phyloP scores from a whole-genome alignment of 768 basidiomycete genomes.

The Wakefieldia striispora region DNA sequence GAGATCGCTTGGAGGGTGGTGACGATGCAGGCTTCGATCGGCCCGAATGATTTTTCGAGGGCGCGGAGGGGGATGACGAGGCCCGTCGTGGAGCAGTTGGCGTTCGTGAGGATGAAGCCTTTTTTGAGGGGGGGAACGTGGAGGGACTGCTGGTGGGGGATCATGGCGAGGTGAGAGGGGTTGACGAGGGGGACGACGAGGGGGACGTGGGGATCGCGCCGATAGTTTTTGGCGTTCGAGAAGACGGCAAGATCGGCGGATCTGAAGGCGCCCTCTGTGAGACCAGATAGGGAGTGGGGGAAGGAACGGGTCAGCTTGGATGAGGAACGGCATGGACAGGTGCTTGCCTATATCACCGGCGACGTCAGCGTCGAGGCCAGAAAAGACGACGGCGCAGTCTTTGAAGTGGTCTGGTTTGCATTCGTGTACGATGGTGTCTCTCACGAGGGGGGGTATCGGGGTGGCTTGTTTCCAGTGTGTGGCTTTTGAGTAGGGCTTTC shows the following conservation, averaged over 20 bases:
- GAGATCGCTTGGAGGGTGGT: constrained; percentile 99
- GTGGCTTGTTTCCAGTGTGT: constrained; percentile 86
- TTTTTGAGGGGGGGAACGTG: constrained; percentile 67
- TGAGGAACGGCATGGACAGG: not conserved
- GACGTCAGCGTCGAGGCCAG: constrained; percentile 92
- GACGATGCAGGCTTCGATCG: constrained; percentile 86
- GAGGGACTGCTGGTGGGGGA: constrained; percentile 74
- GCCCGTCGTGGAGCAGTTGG: constrained; percentile 97
- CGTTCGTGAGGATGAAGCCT: constrained; percentile 97
- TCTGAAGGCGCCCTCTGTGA: constrained; percentile 80
- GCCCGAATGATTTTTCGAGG: constrained; percentile 88
- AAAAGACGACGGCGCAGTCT: constrained; percentile 87
- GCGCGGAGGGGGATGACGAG: constrained; percentile 89
- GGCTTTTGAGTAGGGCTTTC: constrained; percentile 71
- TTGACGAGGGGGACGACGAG: constrained; percentile 98
- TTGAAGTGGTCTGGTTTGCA: constrained; percentile 77
- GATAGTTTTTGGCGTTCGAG: constrained; percentile 96
- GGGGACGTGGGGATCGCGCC: constrained; percentile 88
- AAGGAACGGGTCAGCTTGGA: not conserved
- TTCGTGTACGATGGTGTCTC: constrained; percentile 58
- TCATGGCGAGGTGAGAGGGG: constrained; percentile 76
- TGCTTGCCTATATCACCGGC: constrained; percentile 89
- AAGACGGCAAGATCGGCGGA: constrained; percentile 88
- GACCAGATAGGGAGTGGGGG: not conserved
- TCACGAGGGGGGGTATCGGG: constrained; percentile 66